phyloP scores from a whole-genome alignment of 1,139 yeast species.

The Diutina ranongensis region DNA sequence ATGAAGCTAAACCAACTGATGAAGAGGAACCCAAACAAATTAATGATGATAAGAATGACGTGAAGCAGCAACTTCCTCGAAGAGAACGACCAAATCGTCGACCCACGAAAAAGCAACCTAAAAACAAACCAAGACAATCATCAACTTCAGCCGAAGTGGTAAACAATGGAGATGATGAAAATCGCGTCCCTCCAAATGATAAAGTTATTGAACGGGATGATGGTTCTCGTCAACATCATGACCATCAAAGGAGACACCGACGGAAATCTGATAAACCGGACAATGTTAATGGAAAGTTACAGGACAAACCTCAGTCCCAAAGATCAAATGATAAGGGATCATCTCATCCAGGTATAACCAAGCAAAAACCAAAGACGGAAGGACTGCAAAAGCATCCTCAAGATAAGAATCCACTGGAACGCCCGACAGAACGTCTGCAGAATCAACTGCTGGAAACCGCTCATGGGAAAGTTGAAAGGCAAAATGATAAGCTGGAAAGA shows the following conservation, averaged over 20 bases:
- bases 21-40: neutral
- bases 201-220: neutral
- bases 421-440: no score
- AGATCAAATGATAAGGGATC: no score
- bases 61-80: neutral
- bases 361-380: no score
- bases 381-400: no score
- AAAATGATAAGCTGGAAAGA: no score
- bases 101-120: neutral
- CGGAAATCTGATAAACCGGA: neutral
- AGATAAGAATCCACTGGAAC: no score
- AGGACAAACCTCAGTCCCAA: no score
- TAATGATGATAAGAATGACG: neutral
- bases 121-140: neutral
- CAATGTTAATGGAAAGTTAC: no score
- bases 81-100: neutral
- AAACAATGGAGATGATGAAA: neutral
- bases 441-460: no score
- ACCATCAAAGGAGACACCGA: neutral
- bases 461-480: no score
- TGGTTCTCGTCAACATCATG: neutral
- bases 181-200: no score
- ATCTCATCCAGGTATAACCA: no score
- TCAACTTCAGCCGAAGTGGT: neutral
- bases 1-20: neutral